Evolutionary conservation across 2,329 filamentous ascomycete species (phyloP).

Genomic region (Tolypocladium pustulatum): DNA sequence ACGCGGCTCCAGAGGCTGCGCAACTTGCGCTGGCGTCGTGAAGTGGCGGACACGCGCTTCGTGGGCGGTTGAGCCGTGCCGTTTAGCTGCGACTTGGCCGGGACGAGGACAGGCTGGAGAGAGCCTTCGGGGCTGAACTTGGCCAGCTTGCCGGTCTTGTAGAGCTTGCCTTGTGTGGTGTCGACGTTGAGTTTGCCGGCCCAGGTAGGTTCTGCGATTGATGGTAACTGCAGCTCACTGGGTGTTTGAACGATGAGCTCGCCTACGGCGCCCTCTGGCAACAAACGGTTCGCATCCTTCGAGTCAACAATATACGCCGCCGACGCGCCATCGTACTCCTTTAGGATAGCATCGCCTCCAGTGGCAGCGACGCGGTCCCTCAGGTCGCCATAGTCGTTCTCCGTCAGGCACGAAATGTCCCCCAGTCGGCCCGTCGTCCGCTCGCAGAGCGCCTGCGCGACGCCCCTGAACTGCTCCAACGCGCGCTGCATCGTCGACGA

Average conservation of each 20-base stretch:
- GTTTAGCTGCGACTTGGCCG: conserved; percentile 6
- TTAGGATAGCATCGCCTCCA: conserved; percentile 6
- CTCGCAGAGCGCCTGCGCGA: conserved; percentile 38
- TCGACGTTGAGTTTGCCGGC: conserved; percentile 8
- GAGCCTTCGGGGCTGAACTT: conserved; percentile 22
- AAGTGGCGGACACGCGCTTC: conserved; percentile 26
- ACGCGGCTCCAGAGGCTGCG: conserved; percentile 37
- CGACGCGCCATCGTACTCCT: conserved; percentile 14
- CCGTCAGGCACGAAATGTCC: conserved; percentile 22
- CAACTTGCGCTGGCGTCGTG: conserved; percentile 31
- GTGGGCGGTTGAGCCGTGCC: conserved; percentile 2
- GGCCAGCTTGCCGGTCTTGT: conserved; percentile 28
- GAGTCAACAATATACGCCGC: conserved; percentile 30
- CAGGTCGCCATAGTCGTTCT: conserved; percentile 23
- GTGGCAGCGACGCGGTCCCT: conserved; percentile 11
- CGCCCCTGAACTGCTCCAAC: conserved; percentile 38
- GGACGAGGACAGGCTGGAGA: conserved; percentile 15
- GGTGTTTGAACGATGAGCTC: conserved; percentile 30
- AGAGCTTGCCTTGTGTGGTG: conserved; percentile 16
- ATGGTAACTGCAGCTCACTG: conserved; percentile 13
- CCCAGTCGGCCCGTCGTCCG: conserved; percentile 19
- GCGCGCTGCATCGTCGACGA: conserved; percentile 40
- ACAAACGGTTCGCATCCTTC: conserved; percentile 18
- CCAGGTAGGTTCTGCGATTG: conserved; percentile 17
- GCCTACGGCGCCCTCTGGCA: conserved; percentile 30